Base-by-base conservation (phyloP, 768 basidiomycete species). In the Cystoderma amianthinum region DNA sequence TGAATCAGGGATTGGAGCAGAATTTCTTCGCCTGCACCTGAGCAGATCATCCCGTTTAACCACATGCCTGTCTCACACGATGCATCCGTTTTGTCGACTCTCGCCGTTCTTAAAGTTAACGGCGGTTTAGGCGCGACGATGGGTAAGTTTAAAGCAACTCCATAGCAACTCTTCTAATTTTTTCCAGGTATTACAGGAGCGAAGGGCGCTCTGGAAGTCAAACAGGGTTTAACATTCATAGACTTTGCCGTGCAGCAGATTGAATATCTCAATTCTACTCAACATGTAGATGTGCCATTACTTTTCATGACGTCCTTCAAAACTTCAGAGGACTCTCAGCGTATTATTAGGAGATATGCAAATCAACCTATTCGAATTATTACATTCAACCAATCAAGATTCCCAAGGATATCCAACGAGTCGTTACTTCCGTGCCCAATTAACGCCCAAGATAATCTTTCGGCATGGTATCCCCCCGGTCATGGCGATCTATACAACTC, bases 261-360 rank as follows among this genome's bases (percentile, higher is more conserved):
- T 51, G 85, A 92, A 68, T 80, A 87, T 62, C 74, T 92, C 55
- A 90, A 90, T 69, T 75, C 75, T 36, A 70, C 70, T 18, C 64
- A 78, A 55, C 72, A 72, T 51, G 76, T 82, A 61, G 80, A 92
- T 62, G 82, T 92, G 28, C 89, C 87, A 11, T 80, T 93, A 54
- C 78, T 92, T 61, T 76, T 93, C 54, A 90, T 93, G 91, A 92
- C 88, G 53, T 90, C 87, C 23, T 93, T 93, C 74, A 90, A 88
- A 70, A 93, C 89, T 18, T 82, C 88, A 57, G 85, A 90, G 34
- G 89, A 93, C 59, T 91, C 88, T 23, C 72, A 82, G 44, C 80
- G 85, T 49, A 82, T 91, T 67, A 81, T 87, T 56, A 83, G 88
- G 62, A 91, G 90, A 63, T 89, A 92, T 62, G 72, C 78, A 42